Evolutionary conservation across 257 asterid genomes (phyloP).

Genomic region (Fraxinus pennsylvanica): DNA sequence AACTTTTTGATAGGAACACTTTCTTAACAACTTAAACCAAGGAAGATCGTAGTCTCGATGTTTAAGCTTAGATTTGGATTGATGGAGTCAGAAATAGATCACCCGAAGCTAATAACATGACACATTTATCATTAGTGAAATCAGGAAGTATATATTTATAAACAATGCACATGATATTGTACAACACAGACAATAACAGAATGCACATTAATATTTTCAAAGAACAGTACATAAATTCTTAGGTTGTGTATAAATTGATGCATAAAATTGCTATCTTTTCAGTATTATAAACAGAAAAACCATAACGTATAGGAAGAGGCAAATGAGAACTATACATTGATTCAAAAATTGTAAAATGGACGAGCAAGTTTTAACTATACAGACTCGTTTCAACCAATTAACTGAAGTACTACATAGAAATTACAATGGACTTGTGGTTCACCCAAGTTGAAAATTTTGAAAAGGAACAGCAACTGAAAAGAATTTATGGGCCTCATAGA

Average conservation of each 20-base stretch:
- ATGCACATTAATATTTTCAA: neutral
- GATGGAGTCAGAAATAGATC: neutral
- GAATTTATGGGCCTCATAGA: neutral
- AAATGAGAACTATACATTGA: neutral
- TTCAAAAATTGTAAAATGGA: neutral
- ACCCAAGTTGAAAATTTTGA: neutral
- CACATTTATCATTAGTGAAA: neutral
- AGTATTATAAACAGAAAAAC: neutral
- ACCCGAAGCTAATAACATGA: neutral
- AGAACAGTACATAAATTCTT: neutral
- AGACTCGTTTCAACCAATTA: neutral
- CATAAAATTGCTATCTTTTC: neutral
- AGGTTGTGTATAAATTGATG: neutral
- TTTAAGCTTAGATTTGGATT: constrained; percentile 4
- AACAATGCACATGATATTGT: neutral
- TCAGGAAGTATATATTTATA: neutral
- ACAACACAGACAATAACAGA: neutral
- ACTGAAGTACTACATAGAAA: neutral
- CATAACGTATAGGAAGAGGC: neutral
- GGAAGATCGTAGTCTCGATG: neutral
- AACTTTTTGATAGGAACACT: neutral
- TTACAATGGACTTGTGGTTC: neutral
- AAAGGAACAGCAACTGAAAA: neutral
- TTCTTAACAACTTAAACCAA: neutral
- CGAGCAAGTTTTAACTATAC: neutral